These are phyloP conservation scores for Ramaria sp. DNA, from an alignment of 768 basidiomycete genomes.

Conservation along the genomic window DNA sequence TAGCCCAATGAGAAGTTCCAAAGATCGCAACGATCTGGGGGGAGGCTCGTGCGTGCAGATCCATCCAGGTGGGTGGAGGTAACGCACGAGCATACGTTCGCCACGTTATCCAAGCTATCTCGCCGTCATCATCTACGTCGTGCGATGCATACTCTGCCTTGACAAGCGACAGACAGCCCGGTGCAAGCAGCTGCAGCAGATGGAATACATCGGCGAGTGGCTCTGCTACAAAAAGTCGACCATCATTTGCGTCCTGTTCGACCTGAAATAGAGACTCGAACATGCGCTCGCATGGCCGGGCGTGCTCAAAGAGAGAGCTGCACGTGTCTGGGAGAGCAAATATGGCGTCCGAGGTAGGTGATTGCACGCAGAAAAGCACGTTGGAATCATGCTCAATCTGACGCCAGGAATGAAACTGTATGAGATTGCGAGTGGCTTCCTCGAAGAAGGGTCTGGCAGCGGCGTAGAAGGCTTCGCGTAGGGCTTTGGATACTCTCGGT, in stretches of 20 bases:
- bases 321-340: not conserved
- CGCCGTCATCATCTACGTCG: not conserved
- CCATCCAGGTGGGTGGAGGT: not conserved
- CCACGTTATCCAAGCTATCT: not conserved
- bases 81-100: not conserved
- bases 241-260: not conserved
- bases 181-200: not conserved
- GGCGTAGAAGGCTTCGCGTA: not conserved
- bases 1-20: not conserved
- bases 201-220: not conserved
- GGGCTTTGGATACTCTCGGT: not conserved
- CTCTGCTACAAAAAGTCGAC: not conserved
- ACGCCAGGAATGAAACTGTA: not conserved
- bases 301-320: not conserved
- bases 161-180: conserved; percentile 1
- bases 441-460: not conserved
- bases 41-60: not conserved
- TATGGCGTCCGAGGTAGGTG: not conserved
- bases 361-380: not conserved
- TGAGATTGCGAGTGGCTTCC: not conserved
- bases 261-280: not conserved
- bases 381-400: not conserved
- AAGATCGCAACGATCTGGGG: not conserved
- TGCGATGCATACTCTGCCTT: conserved; percentile 1
- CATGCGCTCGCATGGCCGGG: not conserved